phyloP scores from a whole-genome alignment of 257 asterid genomes.

The Nicotiana attenuata region DNA sequence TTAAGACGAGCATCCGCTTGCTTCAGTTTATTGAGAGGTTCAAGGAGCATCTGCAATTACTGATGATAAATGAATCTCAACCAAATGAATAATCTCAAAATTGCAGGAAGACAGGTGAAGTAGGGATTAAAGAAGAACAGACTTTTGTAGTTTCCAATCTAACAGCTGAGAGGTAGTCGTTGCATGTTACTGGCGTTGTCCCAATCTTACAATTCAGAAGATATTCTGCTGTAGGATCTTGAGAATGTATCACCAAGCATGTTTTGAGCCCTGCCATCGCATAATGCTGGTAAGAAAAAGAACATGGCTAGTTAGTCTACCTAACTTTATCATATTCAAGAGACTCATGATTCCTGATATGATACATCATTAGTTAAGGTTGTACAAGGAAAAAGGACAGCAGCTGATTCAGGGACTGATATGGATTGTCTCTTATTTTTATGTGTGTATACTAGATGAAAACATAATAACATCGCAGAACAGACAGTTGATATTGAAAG shows the following conservation, averaged over 20 bases:
- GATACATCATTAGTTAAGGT: neutral
- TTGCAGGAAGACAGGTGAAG: slow-evolving; percentile 10
- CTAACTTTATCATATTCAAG: neutral
- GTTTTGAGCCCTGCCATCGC: slow-evolving; percentile 82
- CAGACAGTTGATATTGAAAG: too few relatives aligned
- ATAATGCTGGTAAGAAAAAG: slow-evolving; percentile 58
- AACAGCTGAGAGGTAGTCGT: slow-evolving; percentile 61
- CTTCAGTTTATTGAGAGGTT: slow-evolving; percentile 77
- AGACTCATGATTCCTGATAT: neutral
- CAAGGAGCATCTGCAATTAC: slow-evolving; percentile 77
- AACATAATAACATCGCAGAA: neutral
- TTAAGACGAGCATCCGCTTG: slow-evolving; percentile 85
- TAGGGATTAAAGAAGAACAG: slow-evolving; percentile 9
- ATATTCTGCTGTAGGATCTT: slow-evolving; percentile 78
- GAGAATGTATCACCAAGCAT: slow-evolving; percentile 82
- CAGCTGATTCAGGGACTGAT: neutral
- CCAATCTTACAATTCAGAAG: slow-evolving; percentile 82
- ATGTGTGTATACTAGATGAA: neutral
- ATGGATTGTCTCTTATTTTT: neutral
- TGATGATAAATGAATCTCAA: slow-evolving; percentile 13
- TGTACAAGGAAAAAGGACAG: neutral
- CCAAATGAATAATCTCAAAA: slow-evolving; percentile 7
- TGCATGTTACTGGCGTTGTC: slow-evolving; percentile 52
- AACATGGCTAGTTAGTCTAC: neutral
- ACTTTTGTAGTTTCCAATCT: slow-evolving; percentile 91